Base-by-base conservation (phyloP, 352 stramenopile genomes). In the Globisporangium barbulae region DNA sequence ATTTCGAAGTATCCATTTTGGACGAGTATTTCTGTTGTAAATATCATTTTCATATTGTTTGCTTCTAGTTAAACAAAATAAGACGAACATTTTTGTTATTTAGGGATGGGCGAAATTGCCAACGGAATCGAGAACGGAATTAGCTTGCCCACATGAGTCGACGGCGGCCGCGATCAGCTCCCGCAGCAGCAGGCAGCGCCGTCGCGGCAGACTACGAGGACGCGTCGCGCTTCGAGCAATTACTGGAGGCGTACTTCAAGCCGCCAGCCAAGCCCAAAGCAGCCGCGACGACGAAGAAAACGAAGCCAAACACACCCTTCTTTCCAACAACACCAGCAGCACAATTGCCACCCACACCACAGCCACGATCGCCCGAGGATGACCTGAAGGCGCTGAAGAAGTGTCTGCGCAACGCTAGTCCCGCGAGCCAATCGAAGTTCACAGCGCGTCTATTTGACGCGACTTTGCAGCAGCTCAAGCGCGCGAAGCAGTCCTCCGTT, bases 331-430 rank as follows among this genome's bases (percentile, higher is more conserved):
- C 30, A 68, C 41, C 7, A 22, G 48, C 15, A 30, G 2, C 1
- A 35, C 61, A 5, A 35, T 15, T 3, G 21, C 19, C 58, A 33
- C 19, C 12, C 17, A 21, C 42, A 45, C 22, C 17, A 19, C 12
- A 31, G 21, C 33, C 48, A 31, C 21, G 10, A 21, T 31, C 53
- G 37, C 52, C 59, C 28, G 64, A 61, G 59, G 49, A 22, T 19
- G 59, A n/a, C 13, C 63, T 82, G 30, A 74, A 70, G 57, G 56
- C 70, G 41, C 50, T 82, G 4, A 82, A 82, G 65, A 64, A 50
- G 33, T 44, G 69, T 1, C 52, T 82, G 21, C 74, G 74, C 2
- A 59, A 76, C n/a, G 64, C 74, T 2, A 33, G 42, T 5, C 47
- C 61, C 28, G 17, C 74, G 10, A 28, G 41, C 0, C 74, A 82